Conservation (phyloP, 140 eudicot species). For the Senecio squalidus region DNA sequence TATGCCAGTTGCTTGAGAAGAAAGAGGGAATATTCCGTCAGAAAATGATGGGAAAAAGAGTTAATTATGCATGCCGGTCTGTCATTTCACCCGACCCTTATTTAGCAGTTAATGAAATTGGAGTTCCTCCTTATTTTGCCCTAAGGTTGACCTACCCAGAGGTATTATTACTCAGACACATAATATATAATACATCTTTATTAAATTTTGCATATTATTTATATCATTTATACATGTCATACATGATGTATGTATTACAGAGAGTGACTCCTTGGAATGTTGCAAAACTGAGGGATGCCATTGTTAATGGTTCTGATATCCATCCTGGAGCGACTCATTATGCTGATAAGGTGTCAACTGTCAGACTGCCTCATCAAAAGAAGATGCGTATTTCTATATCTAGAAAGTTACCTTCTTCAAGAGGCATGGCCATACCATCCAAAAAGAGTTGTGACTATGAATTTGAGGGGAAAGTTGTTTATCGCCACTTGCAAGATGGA, state of each 20-base stretch:
- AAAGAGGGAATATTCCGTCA: slow-evolving; percentile 97
- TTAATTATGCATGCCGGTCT: slow-evolving; percentile 91
- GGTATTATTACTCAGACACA: slow-evolving; percentile 39
- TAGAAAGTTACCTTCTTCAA: slow-evolving; percentile 80
- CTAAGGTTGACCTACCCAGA: slow-evolving; percentile 88
- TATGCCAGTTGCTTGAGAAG: slow-evolving; percentile 88
- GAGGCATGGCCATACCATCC: slow-evolving; percentile 57
- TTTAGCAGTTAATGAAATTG: slow-evolving; percentile 93
- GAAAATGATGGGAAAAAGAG: slow-evolving; percentile 99
- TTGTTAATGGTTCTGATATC: slow-evolving; percentile 65
- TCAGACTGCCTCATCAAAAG: slow-evolving; percentile 41
- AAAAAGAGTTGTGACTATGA: slow-evolving; percentile 44
- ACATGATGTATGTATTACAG: no score
- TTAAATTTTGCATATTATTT: neutral
- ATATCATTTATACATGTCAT: neutral
- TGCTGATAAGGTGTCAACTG: slow-evolving; percentile 55
- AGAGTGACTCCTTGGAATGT: slow-evolving; percentile 97
- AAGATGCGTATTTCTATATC: slow-evolving; percentile 67
- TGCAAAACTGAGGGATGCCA: slow-evolving; percentile 59
- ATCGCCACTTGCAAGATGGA: slow-evolving; percentile 93
- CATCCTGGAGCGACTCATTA: slow-evolving; percentile 89
- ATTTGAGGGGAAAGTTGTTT: slow-evolving; percentile 75
- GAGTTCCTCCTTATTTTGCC: slow-evolving; percentile 94
- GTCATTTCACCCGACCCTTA: slow-evolving; percentile 98
- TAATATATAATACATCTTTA: neutral